Evolutionary conservation across 768 basidiomycete species (phyloP), one percentile per base, ranked within the genome.

Genomic region (Suillus decipiens): DNA sequence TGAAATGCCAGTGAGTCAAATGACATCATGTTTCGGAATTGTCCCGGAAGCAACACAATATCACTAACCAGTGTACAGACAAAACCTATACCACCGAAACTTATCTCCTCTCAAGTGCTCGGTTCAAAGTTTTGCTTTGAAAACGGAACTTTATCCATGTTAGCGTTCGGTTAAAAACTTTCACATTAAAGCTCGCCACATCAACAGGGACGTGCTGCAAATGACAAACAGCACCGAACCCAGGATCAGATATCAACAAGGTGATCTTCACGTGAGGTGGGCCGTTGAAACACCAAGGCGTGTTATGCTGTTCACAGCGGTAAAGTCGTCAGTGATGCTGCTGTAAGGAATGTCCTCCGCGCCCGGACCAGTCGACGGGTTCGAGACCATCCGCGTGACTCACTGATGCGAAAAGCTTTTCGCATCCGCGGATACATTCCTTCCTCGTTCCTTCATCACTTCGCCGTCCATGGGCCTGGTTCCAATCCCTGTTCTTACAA

Each of bases 101-200:
- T 50, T 28, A 28, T 28, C 28, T 48, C 2, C 3, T 28, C 5
- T 19, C 5, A 19, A 19, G 17, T 43, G n/a, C 45, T 45, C 17
- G 10, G 17, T 19, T 53, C 51, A 53, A 31, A 53, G 4, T 11
- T 33, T 53, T 53, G 31, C 17, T n/a, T 53, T 53, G 51, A 17
- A 11, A 33, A 19, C 5, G 51, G 51, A 12, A 53, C 5, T 53
- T 58, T 63, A 22, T 61, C 54, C 34, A 68, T 45, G 22, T 70
- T 64, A 51, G 61, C 39, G 14, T 61, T 59, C 17, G 64, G 66
- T 41, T 34, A 24, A 65, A 48, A 43, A 58, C 24, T 50, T 62
- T 64, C 41, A 67, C 53, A n/a, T 59, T 36, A 37, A 62, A 43
- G 17, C 36, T 62, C 33, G 34, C 28, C 24, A 59, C 41, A 61